Conservation (phyloP, 2,329 filamentous ascomycete genomes). For the Sporothrix brasiliensis region DNA sequence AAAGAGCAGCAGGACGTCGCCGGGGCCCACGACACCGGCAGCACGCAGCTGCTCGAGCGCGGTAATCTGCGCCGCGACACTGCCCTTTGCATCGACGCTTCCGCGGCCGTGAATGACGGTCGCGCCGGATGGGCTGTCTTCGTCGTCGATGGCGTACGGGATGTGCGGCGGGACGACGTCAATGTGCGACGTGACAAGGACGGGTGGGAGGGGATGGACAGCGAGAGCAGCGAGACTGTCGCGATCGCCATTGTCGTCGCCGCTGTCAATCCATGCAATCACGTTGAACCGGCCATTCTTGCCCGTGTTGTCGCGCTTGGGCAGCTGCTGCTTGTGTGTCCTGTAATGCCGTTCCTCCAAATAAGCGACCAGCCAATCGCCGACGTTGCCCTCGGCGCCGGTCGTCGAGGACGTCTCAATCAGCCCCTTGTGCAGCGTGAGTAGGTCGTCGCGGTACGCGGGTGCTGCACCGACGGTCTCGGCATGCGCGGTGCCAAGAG, state of each 20-base stretch:
- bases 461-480: slow-evolving; percentile 34
- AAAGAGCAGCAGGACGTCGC: slow-evolving; percentile 63
- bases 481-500: background rate
- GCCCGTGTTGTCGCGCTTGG: slow-evolving; percentile 41
- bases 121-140: slow-evolving; percentile 44
- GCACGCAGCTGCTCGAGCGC: slow-evolving; percentile 62
- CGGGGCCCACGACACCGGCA: slow-evolving; percentile 42
- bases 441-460: slow-evolving; percentile 56
- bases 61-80: slow-evolving; percentile 72
- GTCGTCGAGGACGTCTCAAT: slow-evolving; percentile 73
- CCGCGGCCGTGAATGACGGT: slow-evolving; percentile 71
- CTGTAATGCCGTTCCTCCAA: slow-evolving; percentile 56
- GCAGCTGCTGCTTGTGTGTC: slow-evolving; percentile 49
- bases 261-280: slow-evolving; percentile 63
- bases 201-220: slow-evolving; percentile 46
- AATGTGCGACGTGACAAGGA: slow-evolving; percentile 79
- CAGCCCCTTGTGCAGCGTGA: slow-evolving; percentile 75
- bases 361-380: slow-evolving; percentile 68
- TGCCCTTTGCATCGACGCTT: slow-evolving; percentile 71
- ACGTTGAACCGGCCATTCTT: slow-evolving; percentile 67
- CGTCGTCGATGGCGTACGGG: slow-evolving; percentile 63
- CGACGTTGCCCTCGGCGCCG: slow-evolving; percentile 68
- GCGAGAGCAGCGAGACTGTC: background rate
- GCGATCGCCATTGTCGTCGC: slow-evolving; percentile 44
- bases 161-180: slow-evolving; percentile 76